Evolutionary conservation across 2,329 filamentous ascomycete species (phyloP), one percentile per base, ranked within the genome.

Genomic region (Fusarium cyanostomum): DNA sequence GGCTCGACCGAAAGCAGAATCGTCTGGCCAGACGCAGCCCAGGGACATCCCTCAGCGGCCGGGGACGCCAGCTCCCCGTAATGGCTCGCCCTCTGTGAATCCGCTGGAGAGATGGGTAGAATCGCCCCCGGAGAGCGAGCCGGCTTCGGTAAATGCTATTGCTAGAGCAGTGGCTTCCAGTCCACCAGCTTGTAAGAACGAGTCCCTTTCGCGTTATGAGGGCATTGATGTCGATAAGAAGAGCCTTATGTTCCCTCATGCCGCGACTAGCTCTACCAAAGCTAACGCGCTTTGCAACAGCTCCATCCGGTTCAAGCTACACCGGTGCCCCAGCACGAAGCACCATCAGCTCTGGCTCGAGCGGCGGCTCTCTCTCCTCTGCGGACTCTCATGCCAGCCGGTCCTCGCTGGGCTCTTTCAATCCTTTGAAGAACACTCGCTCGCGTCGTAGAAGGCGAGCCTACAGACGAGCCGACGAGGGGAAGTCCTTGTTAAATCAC

Each of bases 31-130:
- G 8, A 21, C 48, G 3, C 33, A 42, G 7, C 60, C 84, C 2
- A 84, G 90, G 53, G 80, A 87, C 55, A 88, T 90, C 35, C 86
- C 87, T 15, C 71, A 76, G 34, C 56, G 59, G 15, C 54, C 57
- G 26, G 41, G 45, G 8, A 76, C 79, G 56, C 79, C 80, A 6
- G 80, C 52, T 44, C 59, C 56, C 2, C 30, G 34, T 16, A 39
- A 51, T 21, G 21, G 21, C 21, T 21, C 21, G 21, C 21, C 21
- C 21, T 21, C 21, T 8, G 55, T 60, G 55, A 67, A 66, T 24
- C 71, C 70, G 3, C 54, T 72, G 38, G 62, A 72, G 48, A 59
- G 71, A 57, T 73, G 72, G 72, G 67, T 71, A 15, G 68, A 72
- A 21, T 74, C 72, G 2, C 71, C 71, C 15, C 59, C 75, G 34